A percentile compares a stretch with the other conserved stretches of the same genome.
Conservation (phyloP, 164 flowering plant genomes). For the Vitis rupestris region DNA sequence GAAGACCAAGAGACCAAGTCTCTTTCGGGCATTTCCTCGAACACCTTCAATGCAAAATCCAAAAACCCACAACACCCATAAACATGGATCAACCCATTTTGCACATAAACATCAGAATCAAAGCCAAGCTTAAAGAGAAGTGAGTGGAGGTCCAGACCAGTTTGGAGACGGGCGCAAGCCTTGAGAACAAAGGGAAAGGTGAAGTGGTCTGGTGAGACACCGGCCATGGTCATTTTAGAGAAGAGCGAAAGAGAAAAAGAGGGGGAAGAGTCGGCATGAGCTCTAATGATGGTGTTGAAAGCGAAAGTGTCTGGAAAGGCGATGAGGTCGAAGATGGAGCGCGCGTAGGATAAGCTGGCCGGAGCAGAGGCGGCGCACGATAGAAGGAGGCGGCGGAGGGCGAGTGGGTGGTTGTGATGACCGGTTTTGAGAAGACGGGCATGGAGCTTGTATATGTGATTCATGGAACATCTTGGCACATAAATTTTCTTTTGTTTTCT, state of each 20-base stretch:
- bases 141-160: slow-evolving; percentile 25
- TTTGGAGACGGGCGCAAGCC: slow-evolving; percentile 33
- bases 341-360: slow-evolving; percentile 18
- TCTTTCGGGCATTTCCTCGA: slow-evolving; percentile 32
- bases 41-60: slow-evolving; percentile 25
- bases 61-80: slow-evolving; percentile 32
- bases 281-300: slow-evolving; percentile 31
- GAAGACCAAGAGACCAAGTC: slow-evolving; percentile 51
- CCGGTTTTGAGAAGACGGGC: slow-evolving; percentile 21
- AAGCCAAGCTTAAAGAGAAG: slow-evolving; percentile 34
- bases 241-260: slow-evolving; percentile 20
- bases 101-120: slow-evolving; percentile 27
- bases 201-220: slow-evolving; percentile 25
- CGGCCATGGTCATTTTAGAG: slow-evolving; percentile 15
- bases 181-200: slow-evolving; percentile 49
- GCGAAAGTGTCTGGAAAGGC: slow-evolving; percentile 26
- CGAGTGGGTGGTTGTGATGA: slow-evolving; percentile 5
- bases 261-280: slow-evolving; percentile 22
- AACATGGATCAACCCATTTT: slow-evolving; percentile 32
- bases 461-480: slow-evolving; percentile 12
- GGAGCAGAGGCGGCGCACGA: slow-evolving; percentile 19
- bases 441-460: slow-evolving; percentile 27
- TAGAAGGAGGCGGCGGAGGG: slow-evolving; percentile 21
- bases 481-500: too few species aligned
- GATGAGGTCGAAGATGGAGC: slow-evolving; percentile 21